phyloP scores from a whole-genome alignment of 1,284 basidiomycete genomes.

The Boletellus deceptivus region DNA sequence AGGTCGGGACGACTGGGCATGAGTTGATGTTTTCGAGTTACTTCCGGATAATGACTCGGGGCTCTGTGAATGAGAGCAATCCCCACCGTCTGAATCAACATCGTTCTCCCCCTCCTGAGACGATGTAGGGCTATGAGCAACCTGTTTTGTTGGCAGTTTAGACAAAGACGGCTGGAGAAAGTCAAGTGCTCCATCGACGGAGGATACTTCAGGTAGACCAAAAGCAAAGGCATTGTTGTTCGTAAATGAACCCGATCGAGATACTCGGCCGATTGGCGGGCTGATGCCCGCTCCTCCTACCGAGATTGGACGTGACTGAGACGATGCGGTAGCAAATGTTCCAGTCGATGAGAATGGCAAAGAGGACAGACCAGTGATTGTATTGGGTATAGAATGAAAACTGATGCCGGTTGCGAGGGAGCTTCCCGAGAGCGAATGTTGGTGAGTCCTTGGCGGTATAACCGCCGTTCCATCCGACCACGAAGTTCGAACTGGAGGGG shows the following conservation, averaged over 20 bases:
- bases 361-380: conserved; percentile 28
- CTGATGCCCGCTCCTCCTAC: conserved; percentile 28
- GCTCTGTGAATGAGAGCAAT: conserved; percentile 29
- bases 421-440: conserved; percentile 36
- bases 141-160: conserved; percentile 12
- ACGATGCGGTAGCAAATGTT: conserved; percentile 28
- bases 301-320: conserved; percentile 25
- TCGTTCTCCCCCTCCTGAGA: conserved; percentile 46
- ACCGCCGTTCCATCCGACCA: conserved; percentile 30
- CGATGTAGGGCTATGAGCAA: conserved; percentile 33
- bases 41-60: conserved; percentile 30
- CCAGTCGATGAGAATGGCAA: conserved; percentile 34
- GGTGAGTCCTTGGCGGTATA: conserved; percentile 33
- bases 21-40: conserved; percentile 22
- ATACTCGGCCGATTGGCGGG: conserved; percentile 53
- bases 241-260: conserved; percentile 63
- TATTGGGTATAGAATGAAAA: conserved; percentile 37
- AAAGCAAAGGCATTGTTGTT: conserved; percentile 46
- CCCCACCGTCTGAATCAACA: conserved; percentile 39
- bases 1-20: conserved; percentile 25
- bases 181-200: conserved; percentile 26
- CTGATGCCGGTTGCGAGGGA: conserved; percentile 32
- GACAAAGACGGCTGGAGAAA: conserved; percentile 30
- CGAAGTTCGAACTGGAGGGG: conserved; percentile 24
- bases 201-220: conserved; percentile 34